A percentile compares a stretch with the other conserved stretches of the same genome.
phyloP scores from a whole-genome alignment of 176 grass and related monocot species.

The Hordeum marinum region DNA sequence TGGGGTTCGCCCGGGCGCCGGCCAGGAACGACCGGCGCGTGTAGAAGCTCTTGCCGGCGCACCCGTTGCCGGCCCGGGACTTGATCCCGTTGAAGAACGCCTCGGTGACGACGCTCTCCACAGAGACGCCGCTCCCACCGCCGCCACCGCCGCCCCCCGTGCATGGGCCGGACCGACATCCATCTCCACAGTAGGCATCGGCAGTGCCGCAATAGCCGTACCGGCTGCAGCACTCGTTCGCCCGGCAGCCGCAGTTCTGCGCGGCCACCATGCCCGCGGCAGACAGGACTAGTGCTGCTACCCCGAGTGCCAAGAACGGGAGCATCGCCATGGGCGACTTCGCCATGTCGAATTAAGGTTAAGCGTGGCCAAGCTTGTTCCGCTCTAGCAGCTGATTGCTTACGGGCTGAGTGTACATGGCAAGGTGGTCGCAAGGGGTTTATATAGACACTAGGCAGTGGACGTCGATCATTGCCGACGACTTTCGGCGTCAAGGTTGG shows the following conservation, averaged over 20 bases:
- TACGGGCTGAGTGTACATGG: background rate
- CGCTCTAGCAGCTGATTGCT: background rate
- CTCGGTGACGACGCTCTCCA: conserved; percentile 6
- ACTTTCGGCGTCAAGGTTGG: background rate
- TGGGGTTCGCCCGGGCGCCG: conserved; percentile 3
- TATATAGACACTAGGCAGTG: background rate
- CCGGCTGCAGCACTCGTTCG: conserved; percentile 43
- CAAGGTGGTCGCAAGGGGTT: background rate
- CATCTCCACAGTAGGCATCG: conserved; percentile 21
- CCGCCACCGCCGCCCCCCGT: background rate
- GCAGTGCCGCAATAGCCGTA: conserved; percentile 25
- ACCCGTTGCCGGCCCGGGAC: conserved; percentile 28
- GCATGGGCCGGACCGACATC: conserved; percentile 43
- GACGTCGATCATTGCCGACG: background rate
- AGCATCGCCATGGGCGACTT: background rate
- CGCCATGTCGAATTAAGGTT: background rate
- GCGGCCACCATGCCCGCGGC: background rate
- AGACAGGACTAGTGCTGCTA: background rate
- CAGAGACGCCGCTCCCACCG: background rate
- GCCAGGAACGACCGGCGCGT: conserved; percentile 45
- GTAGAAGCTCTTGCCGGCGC: conserved; percentile 61
- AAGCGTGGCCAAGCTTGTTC: background rate
- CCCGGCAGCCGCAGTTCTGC: conserved; percentile 38
- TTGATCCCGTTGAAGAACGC: conserved; percentile 52
- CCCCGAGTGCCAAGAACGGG: background rate